These are phyloP conservation scores for Psilocybe subaeruginosa DNA, from an alignment of 768 basidiomycete species.

Conservation along the genomic window DNA sequence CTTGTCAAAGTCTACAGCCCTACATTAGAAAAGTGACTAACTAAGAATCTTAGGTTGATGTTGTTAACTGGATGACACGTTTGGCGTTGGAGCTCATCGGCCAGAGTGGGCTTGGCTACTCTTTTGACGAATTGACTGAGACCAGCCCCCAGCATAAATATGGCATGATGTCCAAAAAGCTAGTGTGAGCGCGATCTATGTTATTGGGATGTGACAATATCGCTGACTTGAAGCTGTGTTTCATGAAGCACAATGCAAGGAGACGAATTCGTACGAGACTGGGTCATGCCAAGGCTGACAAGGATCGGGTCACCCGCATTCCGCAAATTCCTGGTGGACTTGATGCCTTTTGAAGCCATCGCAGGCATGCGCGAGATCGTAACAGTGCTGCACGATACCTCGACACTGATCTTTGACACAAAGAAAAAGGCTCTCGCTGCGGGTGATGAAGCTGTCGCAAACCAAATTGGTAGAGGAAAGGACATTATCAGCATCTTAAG, in stretches of 20 bases:
- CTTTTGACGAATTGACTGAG: conserved; percentile 39
- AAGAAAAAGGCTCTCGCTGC: conserved; percentile 37
- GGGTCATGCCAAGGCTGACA: conserved; percentile 15
- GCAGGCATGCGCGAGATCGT: conserved; percentile 34
- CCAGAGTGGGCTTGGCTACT: conserved; percentile 46
- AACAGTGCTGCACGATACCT: conserved; percentile 36
- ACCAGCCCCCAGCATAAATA: conserved; percentile 33
- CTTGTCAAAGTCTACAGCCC: background rate
- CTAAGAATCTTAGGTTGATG: conserved; percentile 28
- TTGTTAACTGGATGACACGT: conserved; percentile 40
- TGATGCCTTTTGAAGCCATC: conserved; percentile 33
- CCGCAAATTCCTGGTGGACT: conserved; percentile 32
- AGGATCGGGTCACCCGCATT: conserved; percentile 31
- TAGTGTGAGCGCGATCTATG: conserved; percentile 27
- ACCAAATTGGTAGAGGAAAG: conserved; percentile 39
- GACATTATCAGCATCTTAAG: conserved; percentile 52
- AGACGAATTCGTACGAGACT: background rate
- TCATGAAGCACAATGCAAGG: background rate
- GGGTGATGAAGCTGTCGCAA: conserved; percentile 34
- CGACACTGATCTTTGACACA: conserved; percentile 35
- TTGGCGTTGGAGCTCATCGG: conserved; percentile 52
- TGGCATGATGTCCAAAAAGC: conserved; percentile 28
- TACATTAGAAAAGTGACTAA: conserved; percentile 19
- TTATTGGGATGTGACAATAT: background rate
- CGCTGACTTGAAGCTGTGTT: background rate